Evolutionary conservation across 2,329 filamentous ascomycete genomes (phyloP).

Genomic region (Curvularia sp.): DNA sequence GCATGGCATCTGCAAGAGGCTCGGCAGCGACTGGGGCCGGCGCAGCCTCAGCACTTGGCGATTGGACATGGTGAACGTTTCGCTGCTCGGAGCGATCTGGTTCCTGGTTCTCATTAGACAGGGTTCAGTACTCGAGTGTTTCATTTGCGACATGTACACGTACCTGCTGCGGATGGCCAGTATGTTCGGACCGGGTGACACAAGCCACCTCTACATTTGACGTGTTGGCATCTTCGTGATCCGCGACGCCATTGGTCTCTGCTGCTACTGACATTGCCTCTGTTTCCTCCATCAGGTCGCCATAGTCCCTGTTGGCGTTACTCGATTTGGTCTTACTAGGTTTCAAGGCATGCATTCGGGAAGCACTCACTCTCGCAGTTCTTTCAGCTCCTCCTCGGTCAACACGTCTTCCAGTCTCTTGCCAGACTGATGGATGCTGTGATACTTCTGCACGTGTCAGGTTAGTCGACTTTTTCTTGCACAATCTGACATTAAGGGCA

Average conservation of each 20-base stretch:
- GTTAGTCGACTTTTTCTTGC: conserved; percentile 14
- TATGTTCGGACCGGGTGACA: conserved; percentile 15
- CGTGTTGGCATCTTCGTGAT: conserved; percentile 34
- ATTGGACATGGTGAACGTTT: conserved; percentile 30
- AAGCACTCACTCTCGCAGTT: conserved; percentile 38
- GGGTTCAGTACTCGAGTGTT: conserved; percentile 23
- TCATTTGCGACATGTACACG: conserved; percentile 20
- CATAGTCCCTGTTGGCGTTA: conserved; percentile 42
- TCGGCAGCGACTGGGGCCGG: conserved; percentile 29
- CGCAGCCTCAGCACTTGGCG: conserved; percentile 26
- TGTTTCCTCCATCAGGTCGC: conserved; percentile 38
- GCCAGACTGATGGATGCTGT: conserved; percentile 48
- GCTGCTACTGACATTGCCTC: conserved; percentile 24
- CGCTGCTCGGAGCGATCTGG: conserved; percentile 33
- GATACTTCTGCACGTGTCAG: conserved; percentile 44
- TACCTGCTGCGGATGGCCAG: conserved; percentile 35
- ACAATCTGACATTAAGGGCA: background rate
- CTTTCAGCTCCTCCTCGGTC: conserved; percentile 41
- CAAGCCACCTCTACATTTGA: conserved; percentile 29
- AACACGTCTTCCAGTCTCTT: conserved; percentile 49
- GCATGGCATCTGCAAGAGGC: conserved; percentile 35
- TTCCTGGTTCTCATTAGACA: conserved; percentile 40
- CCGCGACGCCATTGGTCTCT: conserved; percentile 34
- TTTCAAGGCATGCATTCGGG: background rate
- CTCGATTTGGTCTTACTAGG: background rate